Base-by-base conservation (phyloP, 2,329 filamentous ascomycete species). In the Pseudocercospora eumusae region DNA sequence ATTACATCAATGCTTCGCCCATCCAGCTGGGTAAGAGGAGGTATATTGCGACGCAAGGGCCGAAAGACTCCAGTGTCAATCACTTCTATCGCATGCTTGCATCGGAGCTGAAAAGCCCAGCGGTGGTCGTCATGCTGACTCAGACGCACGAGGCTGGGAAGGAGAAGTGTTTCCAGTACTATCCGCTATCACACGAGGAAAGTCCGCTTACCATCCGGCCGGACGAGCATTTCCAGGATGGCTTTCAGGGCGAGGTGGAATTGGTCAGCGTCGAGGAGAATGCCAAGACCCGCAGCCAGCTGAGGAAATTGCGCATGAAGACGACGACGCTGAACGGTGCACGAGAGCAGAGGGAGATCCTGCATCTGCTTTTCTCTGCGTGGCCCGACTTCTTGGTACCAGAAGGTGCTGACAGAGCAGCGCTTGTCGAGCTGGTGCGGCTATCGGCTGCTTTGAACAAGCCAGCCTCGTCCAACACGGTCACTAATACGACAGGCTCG, bases 31-130 rank as follows among this genome's bases (percentile, higher is more conserved):
- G 76, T 69, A 71, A 77, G 61, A 73, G 79, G 67, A 83, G 84
- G 59, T 98, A 96, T 76, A 96, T 99, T 69, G 95, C 93, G 57
- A 97, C 96, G 75, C 73, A 88, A 79, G 95, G 95, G 0, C 95
- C 95, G 5, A 96, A 93, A 71, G 77, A 82, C 63, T 84, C 86
- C 25, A 91, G 90, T 15, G 83, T 89, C 59, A 86, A 88, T 68
- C 92, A 96, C 73, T 90, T 96, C 67, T 99, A 93, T 91, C 91
- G 95, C 73, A 99, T 99, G 95, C 82, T 97, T 36, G 86, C 82
- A n/a, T 77, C 78, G 25, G 86, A 88, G 50, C 86, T 89, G 2
- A 60, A 65, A 45, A 74, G 72, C 27, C 75, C 78, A 0, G 92
- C 87, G 1, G 91, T 98, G 60, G 88, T 98, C 57, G 88, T 98